A percentile compares a stretch with the other conserved stretches of the same genome.
Evolutionary conservation across 2,329 filamentous ascomycete species (phyloP).

Genomic region (Drechmeria coniospora): DNA sequence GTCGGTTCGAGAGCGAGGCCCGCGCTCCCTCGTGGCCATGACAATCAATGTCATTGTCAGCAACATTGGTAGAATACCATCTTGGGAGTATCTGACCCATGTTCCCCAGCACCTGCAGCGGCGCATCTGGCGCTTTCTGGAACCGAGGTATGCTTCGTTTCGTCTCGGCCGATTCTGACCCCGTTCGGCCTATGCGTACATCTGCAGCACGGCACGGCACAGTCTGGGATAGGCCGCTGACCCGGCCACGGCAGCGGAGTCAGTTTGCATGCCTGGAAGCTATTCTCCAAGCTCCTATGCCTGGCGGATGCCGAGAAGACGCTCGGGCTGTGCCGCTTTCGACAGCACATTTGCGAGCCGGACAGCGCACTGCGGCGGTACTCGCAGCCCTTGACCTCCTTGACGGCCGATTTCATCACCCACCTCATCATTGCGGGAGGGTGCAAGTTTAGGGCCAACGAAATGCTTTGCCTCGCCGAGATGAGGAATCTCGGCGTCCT

Average conservation of each 20-base stretch:
- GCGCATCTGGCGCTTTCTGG: constrained; percentile 24
- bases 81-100: constrained; percentile 19
- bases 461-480: constrained; percentile 24
- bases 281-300: constrained; percentile 19
- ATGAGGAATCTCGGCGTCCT: constrained; percentile 32
- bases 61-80: constrained; percentile 20
- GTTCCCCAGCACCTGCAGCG: constrained; percentile 18
- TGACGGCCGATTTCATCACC: constrained; percentile 22
- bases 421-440: constrained; percentile 24
- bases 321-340: constrained; percentile 22
- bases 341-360: constrained; percentile 23
- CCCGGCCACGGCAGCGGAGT: constrained; percentile 13
- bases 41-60: constrained; percentile 20
- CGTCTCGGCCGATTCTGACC: not conserved
- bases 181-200: no score
- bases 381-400: constrained; percentile 20
- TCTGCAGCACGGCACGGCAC: not conserved
- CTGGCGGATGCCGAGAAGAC: constrained; percentile 17
- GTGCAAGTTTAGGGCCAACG: constrained; percentile 18
- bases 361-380: constrained; percentile 19
- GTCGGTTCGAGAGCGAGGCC: constrained; percentile 15
- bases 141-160: constrained; percentile 19
- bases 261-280: constrained; percentile 24
- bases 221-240: not conserved
- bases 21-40: constrained; percentile 23